These are phyloP conservation scores for Cystobasidium slooffiae DNA, from an alignment of 1,284 basidiomycete genomes.

Conservation along the genomic window DNA sequence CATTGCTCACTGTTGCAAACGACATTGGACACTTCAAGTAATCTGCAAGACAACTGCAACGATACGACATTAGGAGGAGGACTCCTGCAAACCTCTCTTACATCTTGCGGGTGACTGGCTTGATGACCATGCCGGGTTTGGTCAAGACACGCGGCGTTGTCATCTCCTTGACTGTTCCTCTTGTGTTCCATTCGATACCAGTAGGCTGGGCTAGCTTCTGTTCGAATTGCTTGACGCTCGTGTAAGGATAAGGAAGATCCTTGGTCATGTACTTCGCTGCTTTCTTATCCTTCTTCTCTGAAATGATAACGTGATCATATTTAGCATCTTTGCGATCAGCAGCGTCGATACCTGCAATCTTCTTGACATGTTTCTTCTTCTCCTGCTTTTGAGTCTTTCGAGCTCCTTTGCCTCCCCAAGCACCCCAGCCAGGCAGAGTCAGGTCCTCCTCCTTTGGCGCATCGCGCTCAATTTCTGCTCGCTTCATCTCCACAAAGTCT, in stretches of 20 bases:
- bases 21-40: not conserved
- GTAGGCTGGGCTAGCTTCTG: conserved; percentile 77
- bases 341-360: conserved; percentile 77
- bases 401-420: conserved; percentile 83
- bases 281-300: conserved; percentile 92
- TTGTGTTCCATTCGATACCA: conserved; percentile 91
- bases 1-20: not conserved
- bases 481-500: conserved; percentile 78
- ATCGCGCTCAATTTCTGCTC: conserved; percentile 75
- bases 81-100: not conserved
- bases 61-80: not conserved
- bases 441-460: conserved; percentile 84
- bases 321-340: conserved; percentile 77
- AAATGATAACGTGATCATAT: conserved; percentile 88
- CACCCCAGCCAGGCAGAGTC: conserved; percentile 93
- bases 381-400: conserved; percentile 58
- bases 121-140: conserved; percentile 62
- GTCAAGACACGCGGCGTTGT: conserved; percentile 82
- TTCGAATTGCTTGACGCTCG: conserved; percentile 86
- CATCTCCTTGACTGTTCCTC: conserved; percentile 80
- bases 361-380: conserved; percentile 69
- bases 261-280: conserved; percentile 83
- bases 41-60: not conserved
- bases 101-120: conserved; percentile 47
- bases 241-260: conserved; percentile 92